Evolutionary conservation across 1,284 basidiomycete species (phyloP), one percentile per base, ranked within the genome.

Genomic region (Amylostereum areolatum): DNA sequence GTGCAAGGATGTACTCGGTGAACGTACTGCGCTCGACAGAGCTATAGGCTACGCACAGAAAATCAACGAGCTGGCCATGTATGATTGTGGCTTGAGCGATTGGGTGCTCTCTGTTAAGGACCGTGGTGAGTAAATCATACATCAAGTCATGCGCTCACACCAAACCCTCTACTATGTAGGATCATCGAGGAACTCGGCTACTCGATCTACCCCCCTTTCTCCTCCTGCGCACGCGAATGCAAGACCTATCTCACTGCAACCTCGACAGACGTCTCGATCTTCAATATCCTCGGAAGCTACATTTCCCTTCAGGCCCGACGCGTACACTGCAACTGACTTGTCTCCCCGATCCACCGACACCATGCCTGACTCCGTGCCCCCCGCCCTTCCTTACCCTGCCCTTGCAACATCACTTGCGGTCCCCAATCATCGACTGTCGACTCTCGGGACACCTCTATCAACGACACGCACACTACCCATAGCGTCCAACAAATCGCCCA

Each of bases 61-160:
- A 66, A 89, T 95, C 56, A 91, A 92, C 60, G 90, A 93, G 59
- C 67, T 96, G 24, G 78, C 81, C 43, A 70, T 74, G 52, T 82
- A 82, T 56, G 89, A 94, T 61, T 87, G 85, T 59, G 92, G 93
- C 18, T 64, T 96, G 52, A 70, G 71, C 11, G 83, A 87, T 27
- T 95, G 92, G 93, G 71, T 91, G 42, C 57, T 68, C 33, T 75
- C 76, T 44, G 76, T 75, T 51, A 77, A 68, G 57, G 64, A 69
- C 51, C 73, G 74, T 70, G 74, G 89, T 89, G 60, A 49, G 75
- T 36, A 18, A 18, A 35, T 29, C 30, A 33, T 27, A 18, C 18
- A 18, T 18, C 18, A 18, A 18, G 18, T 18, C 18, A 18, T 18
- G 18, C 18, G 18, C 18, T 18, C 18, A 18, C 18, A 18, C 18